Conservation (phyloP, 371 early-diverging fungal species). For the Mucor sp. region DNA sequence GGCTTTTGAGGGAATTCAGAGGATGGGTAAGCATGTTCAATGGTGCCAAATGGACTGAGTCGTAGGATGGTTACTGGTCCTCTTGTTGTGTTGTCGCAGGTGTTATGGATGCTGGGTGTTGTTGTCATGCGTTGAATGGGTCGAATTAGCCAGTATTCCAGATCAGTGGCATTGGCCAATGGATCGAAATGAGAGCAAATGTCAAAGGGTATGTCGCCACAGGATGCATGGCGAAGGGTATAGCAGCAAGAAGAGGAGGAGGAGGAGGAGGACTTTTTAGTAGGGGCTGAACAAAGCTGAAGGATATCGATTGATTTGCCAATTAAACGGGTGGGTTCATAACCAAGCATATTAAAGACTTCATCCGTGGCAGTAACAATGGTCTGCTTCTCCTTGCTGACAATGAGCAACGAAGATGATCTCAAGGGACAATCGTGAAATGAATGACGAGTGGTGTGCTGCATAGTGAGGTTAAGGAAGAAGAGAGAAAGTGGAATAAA, state of each 20-base stretch:
- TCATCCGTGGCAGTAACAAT: conserved; percentile 48
- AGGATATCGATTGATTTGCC: conserved; percentile 23
- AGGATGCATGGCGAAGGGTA: conserved; percentile 17
- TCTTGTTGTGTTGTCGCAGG: background rate
- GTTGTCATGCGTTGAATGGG: conserved; percentile 5
- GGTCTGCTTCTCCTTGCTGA: conserved; percentile 27
- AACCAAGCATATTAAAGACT: conserved; percentile 35
- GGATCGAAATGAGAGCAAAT: conserved; percentile 41
- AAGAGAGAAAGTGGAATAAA: background rate
- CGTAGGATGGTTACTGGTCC: conserved; percentile 26
- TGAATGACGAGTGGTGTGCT: conserved; percentile 9
- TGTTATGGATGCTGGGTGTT: background rate
- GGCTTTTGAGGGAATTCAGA: conserved; percentile 18
- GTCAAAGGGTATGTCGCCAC: conserved; percentile 26
- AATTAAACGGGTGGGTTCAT: conserved; percentile 25
- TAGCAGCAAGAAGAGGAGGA: no score
- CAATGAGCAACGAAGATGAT: conserved; percentile 32
- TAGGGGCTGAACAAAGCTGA: background rate
- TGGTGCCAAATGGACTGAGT: conserved; percentile 37
- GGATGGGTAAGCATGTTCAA: conserved; percentile 33
- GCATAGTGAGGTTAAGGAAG: background rate
- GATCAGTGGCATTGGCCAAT: conserved; percentile 16
- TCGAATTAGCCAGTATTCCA: conserved; percentile 43
- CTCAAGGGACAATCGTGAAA: conserved; percentile 32
- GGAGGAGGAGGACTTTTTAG: background rate